Evolutionary conservation across 108 stramenopile species (phyloP), one percentile per base, ranked within the genome.

Genomic region (Nitzschia inconspicua): DNA sequence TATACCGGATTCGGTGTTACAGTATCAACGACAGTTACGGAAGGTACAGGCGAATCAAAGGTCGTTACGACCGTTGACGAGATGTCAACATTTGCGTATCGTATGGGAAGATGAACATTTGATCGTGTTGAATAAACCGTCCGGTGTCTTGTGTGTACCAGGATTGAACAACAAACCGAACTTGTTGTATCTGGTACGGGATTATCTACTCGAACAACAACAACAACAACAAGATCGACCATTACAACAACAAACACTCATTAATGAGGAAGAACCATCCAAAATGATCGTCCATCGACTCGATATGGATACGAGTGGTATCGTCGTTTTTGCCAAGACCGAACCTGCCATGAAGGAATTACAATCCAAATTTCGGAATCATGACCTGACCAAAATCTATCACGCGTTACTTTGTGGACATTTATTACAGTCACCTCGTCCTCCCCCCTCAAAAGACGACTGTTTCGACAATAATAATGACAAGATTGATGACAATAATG

Each of bases 241-340:
- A n/a, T n/a, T n/a, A n/a, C n/a, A n/a, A n/a, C n/a, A n/a, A n/a
- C n/a, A n/a, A n/a, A 4, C 26, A 40, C 43, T 37, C n/a, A 26
- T 50, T 28, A 53, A 51, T 25, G 49, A 44, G 49, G n/a, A 55
- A 11, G 47, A 49, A 24, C 20, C 31, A 10, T 49, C 61, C 31
- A 32, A 54, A 23, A 85, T 87, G 86, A 80, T 89, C 47, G 79
- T 84, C 24, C 91, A 93, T 68, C 79, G 91, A 44, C 69, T 93
- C 32, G 91, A 87, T 44, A 89, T 93, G 88, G 91, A 89, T 68
- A 93, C 91, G 1, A 76, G 73, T 27, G 91, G 91, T 11, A 43
- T 93, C 16, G 80, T 93, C 8, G 60, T 93, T 3, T 87, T 83
- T 65, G 84, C 78, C 34, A 67, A 76, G 44, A 75, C 70, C 0